Evolutionary conservation across 2,329 filamentous ascomycete species (phyloP).

Genomic region (Fusarium multiceps): DNA sequence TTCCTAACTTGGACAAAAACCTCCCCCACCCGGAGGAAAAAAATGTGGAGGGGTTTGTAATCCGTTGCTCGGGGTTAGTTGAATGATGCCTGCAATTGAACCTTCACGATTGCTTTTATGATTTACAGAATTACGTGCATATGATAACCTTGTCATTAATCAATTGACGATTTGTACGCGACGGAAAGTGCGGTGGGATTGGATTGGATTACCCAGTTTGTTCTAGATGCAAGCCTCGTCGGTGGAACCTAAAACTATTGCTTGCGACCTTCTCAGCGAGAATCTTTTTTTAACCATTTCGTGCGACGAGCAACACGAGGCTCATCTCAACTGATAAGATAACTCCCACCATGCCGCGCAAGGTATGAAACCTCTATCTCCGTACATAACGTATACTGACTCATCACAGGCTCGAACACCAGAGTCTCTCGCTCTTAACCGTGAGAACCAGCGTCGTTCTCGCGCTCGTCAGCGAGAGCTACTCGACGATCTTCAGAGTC

Average conservation of each 20-base stretch:
- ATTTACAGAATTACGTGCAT: no score
- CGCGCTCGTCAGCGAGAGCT: slow-evolving; percentile 58
- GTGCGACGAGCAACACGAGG: background rate
- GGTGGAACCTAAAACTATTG: slow-evolving; percentile 17
- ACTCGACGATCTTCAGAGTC: slow-evolving; percentile 56
- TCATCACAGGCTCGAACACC: slow-evolving; percentile 36
- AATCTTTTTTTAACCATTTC: slow-evolving; percentile 13
- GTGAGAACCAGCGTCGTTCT: slow-evolving; percentile 60
- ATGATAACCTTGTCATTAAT: background rate
- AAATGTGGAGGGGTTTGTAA: slow-evolving; percentile 44
- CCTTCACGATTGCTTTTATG: background rate
- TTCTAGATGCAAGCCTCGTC: slow-evolving; percentile 8
- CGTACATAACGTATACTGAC: background rate
- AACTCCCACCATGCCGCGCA: slow-evolving; percentile 31
- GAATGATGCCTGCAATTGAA: background rate
- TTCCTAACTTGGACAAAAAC: slow-evolving; percentile 23
- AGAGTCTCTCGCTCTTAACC: slow-evolving; percentile 47
- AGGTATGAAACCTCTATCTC: background rate
- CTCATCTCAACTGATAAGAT: background rate
- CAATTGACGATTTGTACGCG: background rate
- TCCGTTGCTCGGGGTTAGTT: slow-evolving; percentile 29
- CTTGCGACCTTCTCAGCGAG: background rate
- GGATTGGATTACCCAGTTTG: background rate
- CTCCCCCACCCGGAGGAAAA: background rate
- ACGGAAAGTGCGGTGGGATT: background rate